phyloP scores from a whole-genome alignment of 1,284 basidiomycete genomes.

The Ganoderma meredithae region DNA sequence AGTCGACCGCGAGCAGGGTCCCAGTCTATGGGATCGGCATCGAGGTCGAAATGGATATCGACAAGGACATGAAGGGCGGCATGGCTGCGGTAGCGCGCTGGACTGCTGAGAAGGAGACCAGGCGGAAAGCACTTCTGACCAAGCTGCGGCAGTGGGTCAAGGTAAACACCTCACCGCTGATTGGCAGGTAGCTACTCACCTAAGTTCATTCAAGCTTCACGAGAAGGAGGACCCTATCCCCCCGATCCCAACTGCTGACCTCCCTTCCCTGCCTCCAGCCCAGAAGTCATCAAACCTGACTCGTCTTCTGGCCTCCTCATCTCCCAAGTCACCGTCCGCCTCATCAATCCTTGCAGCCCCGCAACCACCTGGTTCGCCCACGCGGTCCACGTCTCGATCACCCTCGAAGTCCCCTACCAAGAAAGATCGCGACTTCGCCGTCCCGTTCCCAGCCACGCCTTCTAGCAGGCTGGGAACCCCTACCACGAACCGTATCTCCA shows the following conservation, averaged over 20 bases:
- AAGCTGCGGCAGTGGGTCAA: slow-evolving; percentile 73
- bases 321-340: slow-evolving; percentile 63
- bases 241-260: slow-evolving; percentile 65
- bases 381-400: slow-evolving; percentile 42
- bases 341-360: slow-evolving; percentile 49
- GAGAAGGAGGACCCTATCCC: slow-evolving; percentile 53
- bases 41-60: slow-evolving; percentile 83
- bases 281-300: slow-evolving; percentile 73
- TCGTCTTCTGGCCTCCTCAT: slow-evolving; percentile 70
- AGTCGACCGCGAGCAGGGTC: slow-evolving; percentile 67
- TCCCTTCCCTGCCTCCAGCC: slow-evolving; percentile 61
- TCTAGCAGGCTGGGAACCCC: slow-evolving; percentile 47
- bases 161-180: slow-evolving; percentile 47
- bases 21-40: slow-evolving; percentile 85
- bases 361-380: slow-evolving; percentile 50
- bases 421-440: slow-evolving; percentile 50
- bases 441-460: slow-evolving; percentile 59
- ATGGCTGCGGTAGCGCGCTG: slow-evolving; percentile 87
- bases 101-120: slow-evolving; percentile 71
- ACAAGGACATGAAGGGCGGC: slow-evolving; percentile 77
- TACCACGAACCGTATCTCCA: slow-evolving; percentile 42
- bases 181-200: slow-evolving; percentile 19
- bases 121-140: slow-evolving; percentile 60
- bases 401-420: slow-evolving; percentile 55
- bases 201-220: slow-evolving; percentile 54